Conservation (phyloP, 495 filamentous ascomycete species). For the Trichoderma orchidacearum region DNA sequence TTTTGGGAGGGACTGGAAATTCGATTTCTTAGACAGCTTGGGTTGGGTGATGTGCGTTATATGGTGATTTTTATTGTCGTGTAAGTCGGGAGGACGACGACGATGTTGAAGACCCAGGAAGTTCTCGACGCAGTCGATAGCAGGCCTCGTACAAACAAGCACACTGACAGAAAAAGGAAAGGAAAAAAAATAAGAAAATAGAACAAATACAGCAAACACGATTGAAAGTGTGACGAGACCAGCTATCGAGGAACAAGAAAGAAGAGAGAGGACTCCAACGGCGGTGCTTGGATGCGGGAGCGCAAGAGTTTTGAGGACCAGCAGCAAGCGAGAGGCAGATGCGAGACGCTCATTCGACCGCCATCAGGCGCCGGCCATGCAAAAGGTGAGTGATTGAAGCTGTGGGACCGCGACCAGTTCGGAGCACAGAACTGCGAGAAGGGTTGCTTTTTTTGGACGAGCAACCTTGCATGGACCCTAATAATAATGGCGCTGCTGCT, state of each 20-base stretch:
- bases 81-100: neutral
- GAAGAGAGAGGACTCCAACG: slow-evolving; percentile 4
- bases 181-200: slow-evolving; percentile 13
- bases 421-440: too few species aligned
- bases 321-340: slow-evolving; percentile 20
- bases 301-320: slow-evolving; percentile 40
- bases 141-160: slow-evolving; percentile 5
- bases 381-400: neutral
- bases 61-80: slow-evolving; percentile 2
- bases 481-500: too few species aligned
- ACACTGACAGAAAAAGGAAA: slow-evolving; percentile 1
- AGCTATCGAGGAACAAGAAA: slow-evolving; percentile 33
- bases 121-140: slow-evolving; percentile 10
- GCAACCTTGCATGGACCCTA: neutral
- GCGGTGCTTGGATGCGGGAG: slow-evolving; percentile 15
- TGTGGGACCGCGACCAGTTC: too few species aligned
- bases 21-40: too few species aligned
- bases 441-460: neutral
- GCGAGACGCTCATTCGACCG: neutral
- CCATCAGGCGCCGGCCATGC: neutral
- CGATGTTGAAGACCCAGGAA: neutral
- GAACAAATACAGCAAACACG: slow-evolving; percentile 17
- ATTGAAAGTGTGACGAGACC: slow-evolving; percentile 27
- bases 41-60: slow-evolving; percentile 7
- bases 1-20: neutral